A percentile compares a stretch with the other conserved stretches of the same genome.
These are phyloP conservation scores for Boletus insuetus DNA, from an alignment of 768 basidiomycete genomes.

Conservation along the genomic window DNA sequence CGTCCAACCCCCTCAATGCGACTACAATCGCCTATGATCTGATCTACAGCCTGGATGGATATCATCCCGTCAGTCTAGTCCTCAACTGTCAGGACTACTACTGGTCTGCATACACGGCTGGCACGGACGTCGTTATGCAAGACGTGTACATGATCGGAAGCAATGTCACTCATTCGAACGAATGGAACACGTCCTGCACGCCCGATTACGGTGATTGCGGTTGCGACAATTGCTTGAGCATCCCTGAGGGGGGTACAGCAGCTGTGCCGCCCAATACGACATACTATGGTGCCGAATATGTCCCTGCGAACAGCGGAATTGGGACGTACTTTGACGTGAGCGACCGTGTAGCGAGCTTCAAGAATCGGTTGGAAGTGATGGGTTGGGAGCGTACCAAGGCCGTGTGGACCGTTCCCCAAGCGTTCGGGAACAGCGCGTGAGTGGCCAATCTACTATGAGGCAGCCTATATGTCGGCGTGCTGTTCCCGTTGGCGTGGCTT, in stretches of 20 bases:
- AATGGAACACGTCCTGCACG: conserved; percentile 64
- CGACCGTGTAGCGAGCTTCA: conserved; percentile 63
- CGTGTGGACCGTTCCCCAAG: conserved; percentile 81
- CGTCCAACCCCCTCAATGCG: conserved; percentile 62
- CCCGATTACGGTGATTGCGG: conserved; percentile 71
- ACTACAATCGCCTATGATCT: conserved; percentile 47
- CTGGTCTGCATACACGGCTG: conserved; percentile 56
- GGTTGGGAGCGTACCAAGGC: conserved; percentile 70
- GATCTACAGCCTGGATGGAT: conserved; percentile 60
- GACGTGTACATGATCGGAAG: conserved; percentile 51
- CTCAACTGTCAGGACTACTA: conserved; percentile 66
- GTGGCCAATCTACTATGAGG: conserved; percentile 21
- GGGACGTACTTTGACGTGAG: conserved; percentile 62
- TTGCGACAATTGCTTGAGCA: conserved; percentile 56
- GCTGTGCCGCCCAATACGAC: conserved; percentile 28
- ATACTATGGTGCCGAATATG: conserved; percentile 7
- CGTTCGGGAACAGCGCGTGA: conserved; percentile 40
- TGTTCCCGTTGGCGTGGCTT: too few relatives aligned
- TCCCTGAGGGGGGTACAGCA: conserved; percentile 39
- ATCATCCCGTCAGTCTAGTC: conserved; percentile 65
- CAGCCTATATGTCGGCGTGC: too few relatives aligned
- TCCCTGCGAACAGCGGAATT: conserved; percentile 31
- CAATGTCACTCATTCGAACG: conserved; percentile 62
- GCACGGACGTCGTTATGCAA: conserved; percentile 70
- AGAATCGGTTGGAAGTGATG: conserved; percentile 53